A percentile compares a stretch with the other conserved stretches of the same genome.
These are phyloP conservation scores for Guyanaporus albipodus DNA, from an alignment of 768 basidiomycete species.

Conservation along the genomic window DNA sequence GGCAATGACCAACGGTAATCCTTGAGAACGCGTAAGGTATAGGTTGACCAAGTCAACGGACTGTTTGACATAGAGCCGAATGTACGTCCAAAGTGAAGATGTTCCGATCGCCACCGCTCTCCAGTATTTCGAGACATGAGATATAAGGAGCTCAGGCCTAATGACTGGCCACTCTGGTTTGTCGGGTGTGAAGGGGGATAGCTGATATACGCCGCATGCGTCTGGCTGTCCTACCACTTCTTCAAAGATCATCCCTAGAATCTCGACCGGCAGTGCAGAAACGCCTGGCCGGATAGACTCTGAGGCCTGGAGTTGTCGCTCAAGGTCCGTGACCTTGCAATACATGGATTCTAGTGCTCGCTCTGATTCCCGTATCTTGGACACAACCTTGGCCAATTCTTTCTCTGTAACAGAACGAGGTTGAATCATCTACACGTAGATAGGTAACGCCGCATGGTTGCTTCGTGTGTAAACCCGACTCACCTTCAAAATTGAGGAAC, in stretches of 20 bases:
- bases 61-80: conserved; percentile 26
- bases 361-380: conserved; percentile 18
- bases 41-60: conserved; percentile 24
- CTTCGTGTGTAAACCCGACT: neutral
- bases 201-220: neutral
- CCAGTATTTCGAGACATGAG: conserved; percentile 43
- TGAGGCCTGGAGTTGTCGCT: conserved; percentile 4
- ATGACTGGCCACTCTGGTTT: conserved; percentile 7
- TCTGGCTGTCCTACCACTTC: conserved; percentile 12
- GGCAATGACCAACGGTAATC: conserved; percentile 18
- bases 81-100: conserved; percentile 39
- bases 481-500: conserved; percentile 7
- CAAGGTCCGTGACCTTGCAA: conserved; percentile 12
- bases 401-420: conserved; percentile 3
- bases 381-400: conserved; percentile 19
- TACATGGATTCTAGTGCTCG: conserved; percentile 18
- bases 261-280: conserved; percentile 25
- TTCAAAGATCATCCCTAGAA: conserved; percentile 26
- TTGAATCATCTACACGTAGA: conserved; percentile 11
- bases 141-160: conserved; percentile 33
- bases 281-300: conserved; percentile 1
- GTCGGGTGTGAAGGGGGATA: conserved; percentile 1
- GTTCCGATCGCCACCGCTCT: conserved; percentile 35
- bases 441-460: neutral
- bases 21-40: conserved; percentile 26